phyloP scores from a whole-genome alignment of 2,329 filamentous ascomycete species.

The Trichoderma aggressivum region DNA sequence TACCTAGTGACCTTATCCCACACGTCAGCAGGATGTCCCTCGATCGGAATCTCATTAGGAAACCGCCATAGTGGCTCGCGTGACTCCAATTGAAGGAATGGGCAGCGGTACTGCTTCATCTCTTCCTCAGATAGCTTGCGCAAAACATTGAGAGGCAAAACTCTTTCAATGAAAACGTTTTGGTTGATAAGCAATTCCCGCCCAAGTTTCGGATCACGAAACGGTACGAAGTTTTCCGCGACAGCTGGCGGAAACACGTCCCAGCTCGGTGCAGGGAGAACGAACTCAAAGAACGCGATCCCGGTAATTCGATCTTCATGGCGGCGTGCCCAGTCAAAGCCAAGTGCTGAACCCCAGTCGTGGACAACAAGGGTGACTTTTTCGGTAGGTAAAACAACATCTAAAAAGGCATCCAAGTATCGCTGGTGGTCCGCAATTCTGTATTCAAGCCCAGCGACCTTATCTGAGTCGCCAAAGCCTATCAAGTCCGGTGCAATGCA shows the following conservation, averaged over 20 bases:
- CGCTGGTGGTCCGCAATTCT: neutral
- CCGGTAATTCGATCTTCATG: neutral
- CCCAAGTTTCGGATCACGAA: neutral
- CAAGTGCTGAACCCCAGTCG: neutral
- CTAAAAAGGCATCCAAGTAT: neutral
- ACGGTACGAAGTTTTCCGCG: neutral
- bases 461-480: neutral
- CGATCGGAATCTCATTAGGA: neutral
- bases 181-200: neutral
- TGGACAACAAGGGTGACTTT: neutral
- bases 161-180: neutral
- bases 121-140: neutral
- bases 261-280: neutral
- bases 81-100: neutral
- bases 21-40: neutral
- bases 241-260: neutral
- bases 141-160: neutral
- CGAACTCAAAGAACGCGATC: neutral
- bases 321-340: neutral
- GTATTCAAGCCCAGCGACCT: neutral
- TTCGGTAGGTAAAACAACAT: neutral
- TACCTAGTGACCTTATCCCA: neutral
- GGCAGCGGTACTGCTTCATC: neutral
- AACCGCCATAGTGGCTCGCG: neutral
- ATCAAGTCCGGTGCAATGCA: neutral